Base-by-base conservation (phyloP, 1,284 basidiomycete species). In the Serendipita sp. region DNA sequence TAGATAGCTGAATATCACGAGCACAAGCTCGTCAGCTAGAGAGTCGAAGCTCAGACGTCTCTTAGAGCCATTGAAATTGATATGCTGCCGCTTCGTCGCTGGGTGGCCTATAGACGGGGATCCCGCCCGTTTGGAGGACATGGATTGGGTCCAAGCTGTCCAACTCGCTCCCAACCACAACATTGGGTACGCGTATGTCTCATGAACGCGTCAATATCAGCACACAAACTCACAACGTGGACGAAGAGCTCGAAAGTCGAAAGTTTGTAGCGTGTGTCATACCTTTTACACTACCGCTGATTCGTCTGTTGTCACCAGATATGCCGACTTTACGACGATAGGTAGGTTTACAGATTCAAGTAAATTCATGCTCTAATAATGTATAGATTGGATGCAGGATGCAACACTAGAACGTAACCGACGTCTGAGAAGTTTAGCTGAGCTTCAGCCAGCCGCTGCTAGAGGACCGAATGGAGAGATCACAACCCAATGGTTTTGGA, bases 331-430 rank as follows among this genome's bases (percentile, higher is more conserved):
- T 70, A 87, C 85, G 29, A 87, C 85, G 35, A 87, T 87, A 63
- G 85, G 85, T 83, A 67, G 69, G 78, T 72, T 60, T 12, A 38
- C 38, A 6, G 15, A 32, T 13, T 47, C 15, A 22, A 38, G 60
- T 22, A 55, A n/a, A 30, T 38, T 15, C 41, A n/a, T 47, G 5
- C 12, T 49, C 60, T 61, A 60, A 66, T 62, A 32, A 44, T 38
- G 60, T 38, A 32, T 66, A 84, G 93, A 97, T 73, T 97, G 93
- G 93, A 89, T 97, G 64, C 89, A 95, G 70, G 93, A 97, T 74
- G 91, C 92, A 1, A 83, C 94, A 61, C 81, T 90, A 43, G 93
- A 97, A 70, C 79, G 91, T 34, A 88, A 87, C 65, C 77, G 87
- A 68, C 80, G 89, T 45, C 77, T 88, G 68, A 79, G 83, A 65